A percentile compares a stretch with the other conserved stretches of the same genome.
Conservation (phyloP, 2,329 filamentous ascomycete genomes). For the Fusarium udum region DNA sequence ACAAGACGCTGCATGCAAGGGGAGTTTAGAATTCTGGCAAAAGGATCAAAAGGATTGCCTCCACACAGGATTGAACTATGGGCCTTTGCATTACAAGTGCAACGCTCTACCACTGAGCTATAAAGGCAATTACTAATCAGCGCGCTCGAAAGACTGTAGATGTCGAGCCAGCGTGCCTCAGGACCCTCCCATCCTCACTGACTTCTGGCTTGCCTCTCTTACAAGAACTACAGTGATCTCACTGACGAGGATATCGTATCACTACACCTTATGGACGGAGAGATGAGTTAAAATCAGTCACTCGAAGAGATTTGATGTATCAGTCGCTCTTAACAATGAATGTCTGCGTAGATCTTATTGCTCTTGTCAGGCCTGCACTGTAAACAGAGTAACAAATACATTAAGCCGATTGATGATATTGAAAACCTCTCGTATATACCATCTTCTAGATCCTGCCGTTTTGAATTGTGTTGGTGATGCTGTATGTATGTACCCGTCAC, state of each 20-base stretch:
- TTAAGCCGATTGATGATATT: background rate
- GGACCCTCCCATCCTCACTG: no score
- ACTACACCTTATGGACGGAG: no score
- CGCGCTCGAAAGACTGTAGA: accelerated
- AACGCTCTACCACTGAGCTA: conserved; percentile 40
- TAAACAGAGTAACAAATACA: background rate
- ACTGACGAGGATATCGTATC: background rate
- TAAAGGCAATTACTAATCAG: conserved; percentile 13
- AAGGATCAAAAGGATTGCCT: conserved; percentile 25
- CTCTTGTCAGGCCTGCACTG: background rate
- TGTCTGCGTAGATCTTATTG: background rate
- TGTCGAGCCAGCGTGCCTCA: background rate
- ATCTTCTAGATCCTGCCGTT: background rate
- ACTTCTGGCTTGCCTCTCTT: background rate
- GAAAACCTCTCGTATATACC: background rate
- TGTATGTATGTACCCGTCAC: no score
- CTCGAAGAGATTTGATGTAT: background rate
- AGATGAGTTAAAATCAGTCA: no score
- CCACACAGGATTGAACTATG: conserved; percentile 40
- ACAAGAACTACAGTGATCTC: background rate
- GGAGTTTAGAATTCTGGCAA: background rate
- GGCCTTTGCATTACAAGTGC: conserved; percentile 42
- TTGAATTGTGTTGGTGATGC: background rate
- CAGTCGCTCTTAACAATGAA: background rate
- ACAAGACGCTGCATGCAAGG: background rate